Evolutionary conservation across 2,329 filamentous ascomycete species (phyloP).

Genomic region (Trichoderma sp.): DNA sequence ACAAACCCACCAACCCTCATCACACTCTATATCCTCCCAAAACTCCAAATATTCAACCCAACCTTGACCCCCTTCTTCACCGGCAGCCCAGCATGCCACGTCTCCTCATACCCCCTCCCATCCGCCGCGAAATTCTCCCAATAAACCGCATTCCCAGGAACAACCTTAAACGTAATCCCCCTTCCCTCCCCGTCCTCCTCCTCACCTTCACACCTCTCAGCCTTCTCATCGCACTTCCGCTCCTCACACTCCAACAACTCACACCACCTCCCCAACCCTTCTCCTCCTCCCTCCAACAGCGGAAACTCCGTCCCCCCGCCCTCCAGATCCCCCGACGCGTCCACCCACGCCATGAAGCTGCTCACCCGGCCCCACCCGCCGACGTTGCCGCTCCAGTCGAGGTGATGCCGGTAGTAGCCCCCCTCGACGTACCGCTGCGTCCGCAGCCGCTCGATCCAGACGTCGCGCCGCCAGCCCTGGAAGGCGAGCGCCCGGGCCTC

Average conservation of each 20-base stretch:
- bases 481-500: constrained; percentile 51
- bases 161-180: constrained; percentile 51
- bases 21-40: constrained; percentile 37
- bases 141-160: constrained; percentile 58
- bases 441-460: constrained; percentile 56
- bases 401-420: constrained; percentile 58
- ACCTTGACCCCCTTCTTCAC: constrained; percentile 55
- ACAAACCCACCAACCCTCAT: neutral
- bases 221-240: neutral
- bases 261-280: constrained; percentile 52
- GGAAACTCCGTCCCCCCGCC: constrained; percentile 58
- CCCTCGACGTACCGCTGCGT: constrained; percentile 52
- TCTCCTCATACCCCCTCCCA: constrained; percentile 55
- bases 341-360: constrained; percentile 59
- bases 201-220: constrained; percentile 21
- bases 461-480: constrained; percentile 57
- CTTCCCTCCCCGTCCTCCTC: constrained; percentile 21
- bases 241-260: constrained; percentile 50
- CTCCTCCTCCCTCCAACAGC: constrained; percentile 38
- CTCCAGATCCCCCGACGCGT: constrained; percentile 41
- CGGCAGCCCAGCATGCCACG: constrained; percentile 58
- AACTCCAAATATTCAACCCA: constrained; percentile 61
- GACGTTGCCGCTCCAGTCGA: constrained; percentile 53
- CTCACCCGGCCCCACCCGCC: constrained; percentile 54
- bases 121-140: constrained; percentile 61